These are phyloP conservation scores for Cornus kousa DNA, from an alignment of 148 eudicot genomes.

Conservation along the genomic window DNA sequence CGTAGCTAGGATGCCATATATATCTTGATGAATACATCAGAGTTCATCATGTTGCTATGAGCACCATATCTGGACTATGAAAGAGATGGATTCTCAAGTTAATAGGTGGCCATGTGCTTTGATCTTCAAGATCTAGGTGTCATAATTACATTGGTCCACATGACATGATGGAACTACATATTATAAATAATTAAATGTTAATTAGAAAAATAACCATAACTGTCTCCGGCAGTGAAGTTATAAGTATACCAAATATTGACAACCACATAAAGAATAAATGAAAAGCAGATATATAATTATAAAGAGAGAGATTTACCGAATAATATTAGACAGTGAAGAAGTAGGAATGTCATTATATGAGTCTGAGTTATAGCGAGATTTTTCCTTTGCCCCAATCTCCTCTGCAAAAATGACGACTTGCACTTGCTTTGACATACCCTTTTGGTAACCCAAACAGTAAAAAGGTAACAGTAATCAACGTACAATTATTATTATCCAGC, in stretches of 20 bases:
- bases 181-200: too few species aligned
- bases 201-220: neutral
- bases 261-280: neutral
- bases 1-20: too few species aligned
- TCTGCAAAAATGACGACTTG: neutral
- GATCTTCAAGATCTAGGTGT: too few species aligned
- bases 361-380: slow-evolving; percentile 33
- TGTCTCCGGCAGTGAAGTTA: neutral
- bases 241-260: neutral
- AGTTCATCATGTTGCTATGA: too few species aligned
- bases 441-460: slow-evolving; percentile 15
- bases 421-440: slow-evolving; percentile 32
- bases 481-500: neutral
- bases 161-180: too few species aligned
- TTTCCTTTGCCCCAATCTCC: neutral
- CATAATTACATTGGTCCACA: too few species aligned
- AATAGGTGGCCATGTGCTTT: too few species aligned
- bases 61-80: too few species aligned
- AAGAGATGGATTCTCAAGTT: too few species aligned
- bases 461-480: slow-evolving; percentile 1
- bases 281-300: slow-evolving; percentile 10
- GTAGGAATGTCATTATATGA: slow-evolving; percentile 51
- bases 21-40: too few species aligned
- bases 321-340: slow-evolving; percentile 52
- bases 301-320: slow-evolving; percentile 33